phyloP scores from a whole-genome alignment of 2,329 filamentous ascomycete species.

The Xylariomycetidae sp. region DNA sequence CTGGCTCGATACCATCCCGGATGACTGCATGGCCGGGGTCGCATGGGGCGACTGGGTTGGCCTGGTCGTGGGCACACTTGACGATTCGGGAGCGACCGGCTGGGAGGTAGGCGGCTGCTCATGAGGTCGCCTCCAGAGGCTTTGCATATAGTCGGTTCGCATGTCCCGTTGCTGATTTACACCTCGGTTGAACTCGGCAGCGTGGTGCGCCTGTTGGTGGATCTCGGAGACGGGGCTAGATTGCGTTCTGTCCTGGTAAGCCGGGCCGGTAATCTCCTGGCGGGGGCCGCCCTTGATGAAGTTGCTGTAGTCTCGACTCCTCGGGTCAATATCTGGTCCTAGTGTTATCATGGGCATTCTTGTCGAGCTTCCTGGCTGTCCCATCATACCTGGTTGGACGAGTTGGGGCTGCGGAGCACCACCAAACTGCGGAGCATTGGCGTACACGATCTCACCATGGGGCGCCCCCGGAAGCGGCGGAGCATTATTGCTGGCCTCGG shows the following conservation, averaged over 20 bases:
- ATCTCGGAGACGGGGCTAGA: conserved; percentile 73
- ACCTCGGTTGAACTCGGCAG: conserved; percentile 85
- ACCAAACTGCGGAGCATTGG: conserved; percentile 65
- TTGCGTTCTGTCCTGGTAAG: conserved; percentile 84
- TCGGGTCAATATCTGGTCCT: conserved; percentile 70
- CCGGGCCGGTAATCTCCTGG: conserved; percentile 81
- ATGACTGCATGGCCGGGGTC: conserved; percentile 50
- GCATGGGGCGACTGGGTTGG: conserved; percentile 56
- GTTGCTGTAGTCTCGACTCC: conserved; percentile 75
- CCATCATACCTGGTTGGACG: conserved; percentile 68
- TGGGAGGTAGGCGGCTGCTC: conserved; percentile 61
- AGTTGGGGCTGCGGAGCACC: conserved; percentile 64
- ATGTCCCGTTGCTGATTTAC: conserved; percentile 76
- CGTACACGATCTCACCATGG: conserved; percentile 86
- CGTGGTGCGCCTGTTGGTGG: conserved; percentile 78
- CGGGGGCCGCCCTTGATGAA: conserved; percentile 74
- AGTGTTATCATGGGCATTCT: conserved; percentile 83
- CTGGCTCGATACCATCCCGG: conserved; percentile 55
- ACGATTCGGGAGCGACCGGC: conserved; percentile 39
- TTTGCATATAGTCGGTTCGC: conserved; percentile 74
- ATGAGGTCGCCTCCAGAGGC: conserved; percentile 77
- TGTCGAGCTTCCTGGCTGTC: conserved; percentile 59
- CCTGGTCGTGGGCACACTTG: conserved; percentile 47
- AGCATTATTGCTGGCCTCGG: conserved; percentile 62
- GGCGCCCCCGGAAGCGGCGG: conserved; percentile 54